Evolutionary conservation across 306 rosid species (phyloP).

Genomic region (Fragaria vesca): DNA sequence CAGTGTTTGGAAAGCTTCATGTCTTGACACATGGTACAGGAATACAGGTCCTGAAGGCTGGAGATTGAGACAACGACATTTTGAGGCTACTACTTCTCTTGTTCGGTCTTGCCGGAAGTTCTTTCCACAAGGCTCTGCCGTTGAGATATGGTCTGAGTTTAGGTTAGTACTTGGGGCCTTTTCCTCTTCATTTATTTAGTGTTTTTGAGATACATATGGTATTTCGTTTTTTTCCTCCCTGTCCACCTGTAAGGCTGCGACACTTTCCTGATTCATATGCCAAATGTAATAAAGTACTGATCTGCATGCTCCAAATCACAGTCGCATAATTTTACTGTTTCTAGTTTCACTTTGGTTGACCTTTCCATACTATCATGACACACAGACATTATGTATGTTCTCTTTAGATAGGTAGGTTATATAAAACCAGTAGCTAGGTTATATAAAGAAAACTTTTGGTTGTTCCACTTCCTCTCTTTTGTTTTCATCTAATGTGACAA

Average conservation of each 20-base stretch:
- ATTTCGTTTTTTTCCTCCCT: conserved; percentile 14
- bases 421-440: background rate
- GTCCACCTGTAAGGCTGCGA: conserved; percentile 15
- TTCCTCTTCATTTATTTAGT: conserved; percentile 15
- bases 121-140: conserved; percentile 88
- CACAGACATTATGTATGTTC: background rate
- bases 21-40: conserved; percentile 45
- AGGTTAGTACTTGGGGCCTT: conserved; percentile 54
- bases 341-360: background rate
- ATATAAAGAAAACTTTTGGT: background rate
- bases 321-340: background rate
- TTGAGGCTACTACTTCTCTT: conserved; percentile 86
- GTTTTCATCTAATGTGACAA: conserved; percentile 30
- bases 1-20: conserved; percentile 14
- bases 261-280: conserved; percentile 10
- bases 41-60: conserved; percentile 99
- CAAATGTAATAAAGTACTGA: conserved; percentile 17
- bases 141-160: conserved; percentile 96
- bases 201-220: background rate
- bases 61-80: conserved; percentile 92
- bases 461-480: conserved; percentile 11
- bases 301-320: conserved; percentile 24
- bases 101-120: conserved; percentile 95
- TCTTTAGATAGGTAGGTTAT: background rate
- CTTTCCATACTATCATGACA: conserved; percentile 1